Evolutionary conservation across 352 stramenopile species (phyloP).

Genomic region (Aphanomyces stellatus): DNA sequence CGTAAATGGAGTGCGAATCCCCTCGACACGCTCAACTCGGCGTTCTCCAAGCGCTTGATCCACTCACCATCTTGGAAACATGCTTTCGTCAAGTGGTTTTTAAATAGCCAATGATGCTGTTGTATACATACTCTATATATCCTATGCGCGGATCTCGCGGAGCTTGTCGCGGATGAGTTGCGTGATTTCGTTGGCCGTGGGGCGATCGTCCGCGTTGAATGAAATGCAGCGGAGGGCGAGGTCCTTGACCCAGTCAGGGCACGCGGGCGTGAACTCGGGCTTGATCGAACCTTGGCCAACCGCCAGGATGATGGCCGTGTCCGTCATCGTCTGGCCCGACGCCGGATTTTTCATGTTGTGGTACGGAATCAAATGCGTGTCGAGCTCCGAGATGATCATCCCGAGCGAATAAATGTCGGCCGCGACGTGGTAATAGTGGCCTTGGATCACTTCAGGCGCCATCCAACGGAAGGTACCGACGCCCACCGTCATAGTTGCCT

Average conservation of each 20-base stretch:
- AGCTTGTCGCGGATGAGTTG: background rate
- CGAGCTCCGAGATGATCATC: background rate
- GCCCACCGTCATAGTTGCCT: conserved; percentile 11
- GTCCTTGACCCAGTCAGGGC: background rate
- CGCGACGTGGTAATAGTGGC: conserved; percentile 5
- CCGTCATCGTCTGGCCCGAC: background rate
- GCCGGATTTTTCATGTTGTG: background rate
- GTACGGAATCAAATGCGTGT: background rate
- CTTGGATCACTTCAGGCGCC: conserved; percentile 12
- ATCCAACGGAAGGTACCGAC: conserved; percentile 17
- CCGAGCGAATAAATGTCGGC: conserved; percentile 16
- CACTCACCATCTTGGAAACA: background rate
- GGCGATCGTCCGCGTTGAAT: background rate
- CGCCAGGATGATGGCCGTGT: background rate
- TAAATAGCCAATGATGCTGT: background rate
- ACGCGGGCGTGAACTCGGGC: background rate
- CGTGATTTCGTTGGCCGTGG: background rate
- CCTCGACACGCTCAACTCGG: background rate
- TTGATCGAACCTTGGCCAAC: background rate
- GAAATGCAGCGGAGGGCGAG: background rate
- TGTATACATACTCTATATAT: background rate
- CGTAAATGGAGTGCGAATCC: background rate
- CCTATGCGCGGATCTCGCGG: background rate
- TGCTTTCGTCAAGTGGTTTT: background rate
- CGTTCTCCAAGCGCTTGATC: background rate